Evolutionary conservation across 345 rosid genomes (phyloP), one percentile per base, ranked within the genome.

Genomic region (Lepidium aucheri): DNA sequence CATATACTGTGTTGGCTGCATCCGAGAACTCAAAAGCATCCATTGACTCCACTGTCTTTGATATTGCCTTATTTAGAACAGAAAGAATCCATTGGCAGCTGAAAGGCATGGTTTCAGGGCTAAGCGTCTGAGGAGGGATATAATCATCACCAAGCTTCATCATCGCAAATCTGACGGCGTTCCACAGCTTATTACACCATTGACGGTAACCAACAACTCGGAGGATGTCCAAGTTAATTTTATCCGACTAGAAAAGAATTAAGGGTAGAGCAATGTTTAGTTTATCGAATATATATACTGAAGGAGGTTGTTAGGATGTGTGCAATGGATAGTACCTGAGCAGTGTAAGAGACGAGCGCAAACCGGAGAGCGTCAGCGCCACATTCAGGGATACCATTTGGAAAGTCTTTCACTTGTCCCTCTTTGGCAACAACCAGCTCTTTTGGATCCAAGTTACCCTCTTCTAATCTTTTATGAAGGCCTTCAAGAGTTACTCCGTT

Each of bases 161-260:
- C 96, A 94, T 85, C 10, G 95, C 95, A 76, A 88, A 94, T 47
- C 96, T 87, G 72, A 94, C 96, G 6, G 97, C 99, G 72, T 94
- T 90, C 97, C 99, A 90, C 40, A 94, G 70, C 68, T 94, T 94
- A 78, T 94, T 94, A 75, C 99, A 94, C 99, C 99, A 94, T 53
- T 94, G 97, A n/a, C 96, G 97, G 80, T 90, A 90, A 16, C 97
- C 97, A 68, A 86, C 91, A 39, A 94, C 99, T 77, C 96, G 82
- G 77, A 80, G 91, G 55, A 94, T 90, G 75, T 94, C 95, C 85
- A 94, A 81, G 84, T 94, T 94, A 63, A 94, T 94, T 78, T 78
- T 94, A 75, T 90, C 99, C 13, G 93, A 88, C 96, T 94, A 83
- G 58, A 80, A 77, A 49, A n/a, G 18, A 11, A 72, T 32, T 47